Evolutionary conservation across 768 basidiomycete genomes (phyloP).

Genomic region (Imleria badia): DNA sequence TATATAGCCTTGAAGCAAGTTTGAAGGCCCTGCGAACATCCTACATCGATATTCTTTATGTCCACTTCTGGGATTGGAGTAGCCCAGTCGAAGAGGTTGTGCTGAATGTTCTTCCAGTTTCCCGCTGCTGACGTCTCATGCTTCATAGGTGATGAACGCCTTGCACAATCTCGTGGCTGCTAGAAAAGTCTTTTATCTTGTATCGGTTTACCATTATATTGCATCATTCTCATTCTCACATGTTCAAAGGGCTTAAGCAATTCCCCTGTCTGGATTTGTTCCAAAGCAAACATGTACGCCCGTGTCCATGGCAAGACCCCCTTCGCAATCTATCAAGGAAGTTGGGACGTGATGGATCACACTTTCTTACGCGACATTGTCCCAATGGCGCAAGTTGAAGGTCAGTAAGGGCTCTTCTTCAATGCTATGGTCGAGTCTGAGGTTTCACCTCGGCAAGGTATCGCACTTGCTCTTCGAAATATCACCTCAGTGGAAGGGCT

Average conservation of each 20-base stretch:
- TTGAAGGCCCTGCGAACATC: background rate
- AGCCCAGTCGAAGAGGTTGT: background rate
- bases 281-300: background rate
- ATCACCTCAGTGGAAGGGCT: background rate
- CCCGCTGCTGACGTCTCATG: background rate
- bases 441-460: background rate
- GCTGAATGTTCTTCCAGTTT: background rate
- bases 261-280: background rate
- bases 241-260: background rate
- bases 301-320: background rate
- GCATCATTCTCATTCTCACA: background rate
- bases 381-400: background rate
- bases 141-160: background rate
- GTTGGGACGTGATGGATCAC: background rate
- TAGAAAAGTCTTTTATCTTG: background rate
- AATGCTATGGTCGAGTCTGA: background rate
- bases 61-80: conserved; percentile 1
- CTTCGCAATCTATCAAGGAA: background rate
- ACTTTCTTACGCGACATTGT: background rate
- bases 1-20: background rate
- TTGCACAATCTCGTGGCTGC: background rate
- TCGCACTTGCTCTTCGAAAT: background rate
- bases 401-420: background rate
- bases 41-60: background rate
- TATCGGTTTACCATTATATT: background rate